Evolutionary conservation across 192 early-diverging fungal genomes (phyloP).

Genomic region (Gigaspora rosea): DNA sequence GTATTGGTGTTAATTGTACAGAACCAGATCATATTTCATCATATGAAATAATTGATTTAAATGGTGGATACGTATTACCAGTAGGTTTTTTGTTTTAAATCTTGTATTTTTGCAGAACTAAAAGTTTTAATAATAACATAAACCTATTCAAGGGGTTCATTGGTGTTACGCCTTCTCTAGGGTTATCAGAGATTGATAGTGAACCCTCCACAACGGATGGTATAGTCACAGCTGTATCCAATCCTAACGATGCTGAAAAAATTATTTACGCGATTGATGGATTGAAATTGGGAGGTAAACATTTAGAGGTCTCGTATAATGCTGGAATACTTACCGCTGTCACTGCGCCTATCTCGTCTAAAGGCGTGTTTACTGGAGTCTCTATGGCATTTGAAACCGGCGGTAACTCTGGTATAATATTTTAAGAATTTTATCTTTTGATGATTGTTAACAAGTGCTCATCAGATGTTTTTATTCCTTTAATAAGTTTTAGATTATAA

Average conservation of each 20-base stretch:
- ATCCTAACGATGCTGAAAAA: conserved; percentile 36
- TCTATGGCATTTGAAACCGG: conserved; percentile 70
- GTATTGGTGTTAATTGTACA: conserved; percentile 37
- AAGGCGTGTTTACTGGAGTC: conserved; percentile 59
- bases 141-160: conserved; percentile 48
- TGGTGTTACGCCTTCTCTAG: conserved; percentile 60
- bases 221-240: background rate
- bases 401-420: conserved; percentile 48
- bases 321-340: conserved; percentile 63
- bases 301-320: conserved; percentile 58
- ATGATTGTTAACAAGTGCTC: no score
- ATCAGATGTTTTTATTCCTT: no score
- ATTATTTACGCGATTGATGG: conserved; percentile 62
- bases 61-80: conserved; percentile 62
- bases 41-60: conserved; percentile 49
- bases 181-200: conserved; percentile 65
- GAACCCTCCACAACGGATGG: conserved; percentile 70
- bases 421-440: no score
- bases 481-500: conserved; percentile 37
- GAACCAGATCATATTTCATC: conserved; percentile 18
- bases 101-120: no score
- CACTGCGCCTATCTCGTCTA: conserved; percentile 50
- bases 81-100: conserved; percentile 35
- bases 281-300: conserved; percentile 57
- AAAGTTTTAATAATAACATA: background rate